Evolutionary conservation across 345 rosid species (phyloP).

Genomic region (Arabis hirsuta): DNA sequence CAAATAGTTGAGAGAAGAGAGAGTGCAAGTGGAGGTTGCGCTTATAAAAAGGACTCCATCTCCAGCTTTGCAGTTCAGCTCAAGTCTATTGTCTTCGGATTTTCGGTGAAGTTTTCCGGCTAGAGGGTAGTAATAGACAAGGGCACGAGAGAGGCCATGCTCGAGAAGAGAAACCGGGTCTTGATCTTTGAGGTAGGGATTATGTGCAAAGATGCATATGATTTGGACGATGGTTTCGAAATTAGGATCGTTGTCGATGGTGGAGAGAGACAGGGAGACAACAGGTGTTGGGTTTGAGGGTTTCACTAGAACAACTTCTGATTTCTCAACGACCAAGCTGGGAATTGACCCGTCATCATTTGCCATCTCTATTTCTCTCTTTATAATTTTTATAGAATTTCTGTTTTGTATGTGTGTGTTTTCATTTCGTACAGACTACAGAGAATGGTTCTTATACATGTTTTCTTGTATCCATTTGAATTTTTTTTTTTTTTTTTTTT

Average conservation of each 20-base stretch:
- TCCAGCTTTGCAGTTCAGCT: constrained; percentile 38
- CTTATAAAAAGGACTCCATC: constrained; percentile 56
- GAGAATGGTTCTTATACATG: no score
- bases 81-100: constrained; percentile 43
- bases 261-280: constrained; percentile 44
- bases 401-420: no score
- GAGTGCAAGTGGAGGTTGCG: constrained; percentile 44
- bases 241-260: constrained; percentile 49
- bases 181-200: not conserved
- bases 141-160: constrained; percentile 49
- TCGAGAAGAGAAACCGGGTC: constrained; percentile 41
- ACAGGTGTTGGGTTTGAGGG: constrained; percentile 52
- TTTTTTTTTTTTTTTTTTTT: no score
- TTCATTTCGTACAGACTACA: no score
- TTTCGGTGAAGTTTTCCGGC: constrained; percentile 53
- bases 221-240: constrained; percentile 39
- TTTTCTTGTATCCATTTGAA: no score
- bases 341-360: not conserved
- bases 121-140: constrained; percentile 54
- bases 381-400: no score
- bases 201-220: constrained; percentile 37
- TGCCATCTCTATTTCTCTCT: not conserved
- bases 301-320: constrained; percentile 41
- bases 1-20: constrained; percentile 44
- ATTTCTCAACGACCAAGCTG: constrained; percentile 11